Evolutionary conservation across 2,329 filamentous ascomycete species (phyloP).

Genomic region (Aureobasidium sp.): DNA sequence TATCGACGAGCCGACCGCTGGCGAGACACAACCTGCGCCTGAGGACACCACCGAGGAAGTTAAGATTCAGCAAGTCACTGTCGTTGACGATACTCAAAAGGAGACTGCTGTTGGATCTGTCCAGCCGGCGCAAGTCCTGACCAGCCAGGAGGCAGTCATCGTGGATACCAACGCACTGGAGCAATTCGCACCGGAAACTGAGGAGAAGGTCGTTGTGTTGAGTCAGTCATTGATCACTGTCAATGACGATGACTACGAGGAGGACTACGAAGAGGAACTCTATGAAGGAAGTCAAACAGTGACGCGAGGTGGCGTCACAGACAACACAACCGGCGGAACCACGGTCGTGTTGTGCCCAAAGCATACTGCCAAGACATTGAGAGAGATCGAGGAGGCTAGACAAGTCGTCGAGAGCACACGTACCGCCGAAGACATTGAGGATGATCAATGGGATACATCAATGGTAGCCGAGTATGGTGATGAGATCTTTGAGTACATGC

Average conservation of each 20-base stretch:
- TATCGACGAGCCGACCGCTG: neutral
- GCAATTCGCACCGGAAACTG: neutral
- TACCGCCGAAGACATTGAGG: slow-evolving; percentile 69
- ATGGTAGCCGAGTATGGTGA: slow-evolving; percentile 98
- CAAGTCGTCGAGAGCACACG: slow-evolving; percentile 59
- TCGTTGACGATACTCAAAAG: neutral
- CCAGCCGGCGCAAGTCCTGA: neutral
- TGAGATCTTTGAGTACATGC: slow-evolving; percentile 93
- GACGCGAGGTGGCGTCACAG: slow-evolving; percentile 53
- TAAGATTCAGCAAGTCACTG: neutral
- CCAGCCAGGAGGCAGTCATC: neutral
- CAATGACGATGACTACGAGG: slow-evolving; percentile 53
- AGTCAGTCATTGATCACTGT: slow-evolving; percentile 5
- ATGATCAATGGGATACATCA: slow-evolving; percentile 86
- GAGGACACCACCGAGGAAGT: neutral
- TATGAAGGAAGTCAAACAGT: slow-evolving; percentile 66
- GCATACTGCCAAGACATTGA: slow-evolving; percentile 58
- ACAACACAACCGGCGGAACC: slow-evolving; percentile 60
- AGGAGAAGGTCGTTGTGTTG: neutral
- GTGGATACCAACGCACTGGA: slow-evolving; percentile 1
- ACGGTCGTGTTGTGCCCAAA: slow-evolving; percentile 66
- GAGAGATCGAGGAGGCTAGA: slow-evolving; percentile 65
- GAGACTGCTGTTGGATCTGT: neutral
- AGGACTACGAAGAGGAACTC: slow-evolving; percentile 69
- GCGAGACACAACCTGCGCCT: neutral